These are phyloP conservation scores for Allium fistulosum DNA, from an alignment of 106 monocot species.

Conservation along the genomic window DNA sequence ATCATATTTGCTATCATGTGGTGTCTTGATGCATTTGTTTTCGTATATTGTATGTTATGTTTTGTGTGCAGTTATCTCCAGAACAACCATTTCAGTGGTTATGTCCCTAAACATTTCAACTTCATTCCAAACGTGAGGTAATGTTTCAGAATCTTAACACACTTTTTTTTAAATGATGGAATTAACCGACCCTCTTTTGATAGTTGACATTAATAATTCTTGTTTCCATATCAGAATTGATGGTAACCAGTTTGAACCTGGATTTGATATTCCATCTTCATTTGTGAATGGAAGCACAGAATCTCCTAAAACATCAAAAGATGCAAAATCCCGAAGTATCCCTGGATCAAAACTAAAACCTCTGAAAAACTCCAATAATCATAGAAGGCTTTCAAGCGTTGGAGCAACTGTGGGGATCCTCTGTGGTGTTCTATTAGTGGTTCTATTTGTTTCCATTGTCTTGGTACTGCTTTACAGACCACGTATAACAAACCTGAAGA, in stretches of 20 bases:
- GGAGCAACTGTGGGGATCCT: constrained; percentile 9
- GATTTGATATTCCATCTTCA: constrained; percentile 9
- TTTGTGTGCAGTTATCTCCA: constrained; percentile 38
- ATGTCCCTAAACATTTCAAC: constrained; percentile 47
- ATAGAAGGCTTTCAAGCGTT: neutral
- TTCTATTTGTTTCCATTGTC: constrained; percentile 7
- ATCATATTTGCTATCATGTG: too few relatives aligned
- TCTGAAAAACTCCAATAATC: neutral
- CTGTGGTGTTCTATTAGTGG: constrained; percentile 12
- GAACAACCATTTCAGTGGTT: constrained; percentile 76
- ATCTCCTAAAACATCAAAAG: constrained; percentile 16
- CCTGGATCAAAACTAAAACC: constrained; percentile 3
- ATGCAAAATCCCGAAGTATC: constrained; percentile 20
- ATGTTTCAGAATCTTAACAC: neutral
- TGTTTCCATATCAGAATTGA: constrained; percentile 30
- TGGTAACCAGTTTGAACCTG: constrained; percentile 46
- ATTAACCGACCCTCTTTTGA: too few relatives aligned
- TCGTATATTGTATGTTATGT: neutral
- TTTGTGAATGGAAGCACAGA: neutral
- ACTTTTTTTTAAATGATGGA: too few relatives aligned
- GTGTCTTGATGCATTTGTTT: neutral
- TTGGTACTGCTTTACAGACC: constrained; percentile 6
- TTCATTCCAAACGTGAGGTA: constrained; percentile 46
- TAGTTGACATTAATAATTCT: too few relatives aligned
- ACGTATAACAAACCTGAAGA: constrained; percentile 1